Evolutionary conservation across 805 yeast genomes (phyloP).

Genomic region (Metschnikowia gelsemii): DNA sequence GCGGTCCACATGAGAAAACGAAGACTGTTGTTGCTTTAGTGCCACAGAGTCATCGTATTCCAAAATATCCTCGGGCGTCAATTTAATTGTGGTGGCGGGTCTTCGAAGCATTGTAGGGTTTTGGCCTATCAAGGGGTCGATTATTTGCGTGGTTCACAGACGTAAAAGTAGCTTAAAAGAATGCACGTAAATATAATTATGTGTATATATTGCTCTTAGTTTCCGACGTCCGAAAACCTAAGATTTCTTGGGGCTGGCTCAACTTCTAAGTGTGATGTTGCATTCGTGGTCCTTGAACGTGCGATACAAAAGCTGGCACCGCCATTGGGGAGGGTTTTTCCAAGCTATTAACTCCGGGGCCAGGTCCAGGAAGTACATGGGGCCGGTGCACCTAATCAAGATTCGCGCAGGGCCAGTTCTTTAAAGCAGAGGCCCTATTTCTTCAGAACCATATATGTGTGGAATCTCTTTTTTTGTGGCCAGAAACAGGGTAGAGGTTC

Average conservation of each 20-base stretch:
- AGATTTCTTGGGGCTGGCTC: background rate
- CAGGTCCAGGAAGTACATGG: background rate
- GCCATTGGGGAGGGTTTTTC: background rate
- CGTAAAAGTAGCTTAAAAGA: too few relatives aligned
- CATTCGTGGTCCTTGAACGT: too few relatives aligned
- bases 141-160: background rate
- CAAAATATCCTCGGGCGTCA: slow-evolving; percentile 66
- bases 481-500: background rate
- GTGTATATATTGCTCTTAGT: too few relatives aligned
- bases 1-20: slow-evolving; percentile 13
- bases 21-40: slow-evolving; percentile 12
- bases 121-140: too few relatives aligned
- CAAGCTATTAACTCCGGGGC: background rate
- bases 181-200: too few relatives aligned
- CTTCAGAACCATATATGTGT: slow-evolving; percentile 14
- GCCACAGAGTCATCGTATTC: slow-evolving; percentile 43
- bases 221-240: background rate
- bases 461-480: slow-evolving; percentile 17
- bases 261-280: too few relatives aligned
- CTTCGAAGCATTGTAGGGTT: slow-evolving; percentile 63
- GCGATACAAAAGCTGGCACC: slow-evolving; percentile 2
- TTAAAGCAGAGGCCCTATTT: background rate
- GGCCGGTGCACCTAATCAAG: background rate
- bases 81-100: slow-evolving; percentile 64
- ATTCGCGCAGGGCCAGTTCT: background rate